A percentile compares a stretch with the other conserved stretches of the same genome.
Conservation (phyloP, 768 basidiomycete species). For the Austroboletus eburneus region DNA sequence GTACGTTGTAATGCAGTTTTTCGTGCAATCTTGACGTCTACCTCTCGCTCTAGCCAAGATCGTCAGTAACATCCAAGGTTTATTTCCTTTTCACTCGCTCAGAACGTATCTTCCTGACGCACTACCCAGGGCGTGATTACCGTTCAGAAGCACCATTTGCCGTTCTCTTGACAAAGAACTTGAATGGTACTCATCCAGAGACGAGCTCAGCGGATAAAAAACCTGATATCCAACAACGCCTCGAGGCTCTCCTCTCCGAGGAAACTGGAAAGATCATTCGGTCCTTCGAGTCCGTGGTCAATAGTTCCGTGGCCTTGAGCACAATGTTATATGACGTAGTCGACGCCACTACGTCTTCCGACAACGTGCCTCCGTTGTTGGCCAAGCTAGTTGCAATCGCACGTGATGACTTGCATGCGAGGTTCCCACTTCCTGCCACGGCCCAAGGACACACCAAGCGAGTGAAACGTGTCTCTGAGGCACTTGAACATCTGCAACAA, state of each 20-base stretch:
- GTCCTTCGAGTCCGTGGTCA: conserved; percentile 5
- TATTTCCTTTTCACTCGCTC: not conserved
- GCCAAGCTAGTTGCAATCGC: not conserved
- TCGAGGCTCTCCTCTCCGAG: conserved; percentile 1
- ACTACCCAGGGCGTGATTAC: not conserved
- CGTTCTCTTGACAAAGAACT: not conserved
- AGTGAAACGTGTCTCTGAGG: not conserved
- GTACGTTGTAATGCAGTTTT: not conserved
- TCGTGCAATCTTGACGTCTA: not conserved
- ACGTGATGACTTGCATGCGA: conserved; percentile 3
- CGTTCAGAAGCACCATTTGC: not conserved
- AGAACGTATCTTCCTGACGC: not conserved
- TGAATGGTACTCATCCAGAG: not conserved
- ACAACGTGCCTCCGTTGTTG: not conserved
- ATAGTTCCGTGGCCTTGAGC: not conserved
- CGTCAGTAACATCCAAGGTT: not conserved
- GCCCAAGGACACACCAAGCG: conserved; percentile 12
- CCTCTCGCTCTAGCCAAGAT: not conserved
- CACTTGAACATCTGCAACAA: not conserved
- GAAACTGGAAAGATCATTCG: not conserved
- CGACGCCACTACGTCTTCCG: not conserved
- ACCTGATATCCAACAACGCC: not conserved
- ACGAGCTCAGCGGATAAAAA: too few species aligned
- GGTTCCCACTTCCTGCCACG: conserved; percentile 5
- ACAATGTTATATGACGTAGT: not conserved